Conservation (phyloP, 768 basidiomycete genomes). For the Tulasnella sp. region DNA sequence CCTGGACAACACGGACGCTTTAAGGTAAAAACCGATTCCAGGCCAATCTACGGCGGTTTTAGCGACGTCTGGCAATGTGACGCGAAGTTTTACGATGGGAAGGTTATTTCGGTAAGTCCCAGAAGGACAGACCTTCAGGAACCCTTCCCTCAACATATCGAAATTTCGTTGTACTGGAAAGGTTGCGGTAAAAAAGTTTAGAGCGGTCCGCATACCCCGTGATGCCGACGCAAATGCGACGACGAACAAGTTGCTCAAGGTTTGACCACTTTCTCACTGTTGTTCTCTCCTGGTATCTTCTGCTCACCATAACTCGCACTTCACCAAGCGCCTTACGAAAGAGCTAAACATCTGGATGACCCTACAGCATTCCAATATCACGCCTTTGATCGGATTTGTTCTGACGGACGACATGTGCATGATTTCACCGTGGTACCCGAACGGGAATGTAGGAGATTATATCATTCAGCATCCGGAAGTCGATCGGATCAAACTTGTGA, state of each 20-base stretch:
- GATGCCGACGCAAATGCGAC: not conserved
- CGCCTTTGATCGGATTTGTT: not conserved
- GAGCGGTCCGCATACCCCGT: not conserved
- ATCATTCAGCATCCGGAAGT: not conserved
- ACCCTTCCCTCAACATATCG: too few species aligned
- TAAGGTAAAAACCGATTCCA: not conserved
- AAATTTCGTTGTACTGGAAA: not conserved
- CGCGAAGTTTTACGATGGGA: not conserved
- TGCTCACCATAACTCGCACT: not conserved
- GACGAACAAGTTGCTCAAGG: not conserved
- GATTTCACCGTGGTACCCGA: not conserved
- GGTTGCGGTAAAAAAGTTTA: conserved; percentile 5
- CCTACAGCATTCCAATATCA: not conserved
- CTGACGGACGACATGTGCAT: not conserved
- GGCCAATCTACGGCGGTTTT: not conserved
- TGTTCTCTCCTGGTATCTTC: not conserved
- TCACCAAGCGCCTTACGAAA: not conserved
- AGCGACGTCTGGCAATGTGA: conserved; percentile 7
- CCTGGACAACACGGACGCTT: not conserved
- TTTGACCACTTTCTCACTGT: too few species aligned
- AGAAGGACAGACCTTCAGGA: too few species aligned
- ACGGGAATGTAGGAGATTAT: not conserved
- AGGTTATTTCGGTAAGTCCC: not conserved
- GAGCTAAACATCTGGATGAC: not conserved
- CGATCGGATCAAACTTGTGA: not conserved